Evolutionary conservation across 768 basidiomycete genomes (phyloP).

Genomic region (Arthromyces matolae): DNA sequence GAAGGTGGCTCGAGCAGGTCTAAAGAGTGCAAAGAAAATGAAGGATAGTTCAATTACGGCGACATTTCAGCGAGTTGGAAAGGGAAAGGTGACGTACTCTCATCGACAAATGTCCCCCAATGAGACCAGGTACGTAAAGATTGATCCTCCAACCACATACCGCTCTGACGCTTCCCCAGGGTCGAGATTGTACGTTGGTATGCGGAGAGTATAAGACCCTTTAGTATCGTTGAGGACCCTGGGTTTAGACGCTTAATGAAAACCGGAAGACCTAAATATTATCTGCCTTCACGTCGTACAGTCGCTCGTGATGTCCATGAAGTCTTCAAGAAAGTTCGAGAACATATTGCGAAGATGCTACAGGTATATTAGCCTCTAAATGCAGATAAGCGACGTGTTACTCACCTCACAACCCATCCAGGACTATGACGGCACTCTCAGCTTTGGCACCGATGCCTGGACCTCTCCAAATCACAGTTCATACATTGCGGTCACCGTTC

Average conservation of each 20-base stretch:
- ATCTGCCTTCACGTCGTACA: slow-evolving; percentile 28
- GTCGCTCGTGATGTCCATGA: slow-evolving; percentile 25
- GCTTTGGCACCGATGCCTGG: slow-evolving; percentile 32
- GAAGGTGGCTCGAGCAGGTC: slow-evolving; percentile 4
- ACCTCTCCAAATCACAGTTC: slow-evolving; percentile 31
- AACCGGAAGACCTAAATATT: slow-evolving; percentile 24
- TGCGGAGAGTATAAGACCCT: background rate
- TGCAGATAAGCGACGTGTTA: background rate
- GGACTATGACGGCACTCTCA: slow-evolving; percentile 27
- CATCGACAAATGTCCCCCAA: slow-evolving; percentile 17
- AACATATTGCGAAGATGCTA: slow-evolving; percentile 26
- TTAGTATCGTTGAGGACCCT: background rate
- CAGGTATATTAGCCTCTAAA: slow-evolving; percentile 14
- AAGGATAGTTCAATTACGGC: slow-evolving; percentile 22
- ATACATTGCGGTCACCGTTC: slow-evolving; percentile 25
- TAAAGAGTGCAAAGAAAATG: slow-evolving; percentile 6
- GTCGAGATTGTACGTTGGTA: background rate
- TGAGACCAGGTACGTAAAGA: slow-evolving; percentile 14
- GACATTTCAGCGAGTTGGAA: slow-evolving; percentile 25
- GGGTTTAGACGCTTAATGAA: too few relatives aligned
- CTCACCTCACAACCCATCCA: slow-evolving; percentile 4
- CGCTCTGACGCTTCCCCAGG: background rate
- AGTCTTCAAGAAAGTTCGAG: slow-evolving; percentile 19
- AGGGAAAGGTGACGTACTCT: slow-evolving; percentile 26
- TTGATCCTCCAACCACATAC: background rate